Conservation (phyloP, 768 basidiomycete genomes). For the Agaricus sinodeliciosus region DNA sequence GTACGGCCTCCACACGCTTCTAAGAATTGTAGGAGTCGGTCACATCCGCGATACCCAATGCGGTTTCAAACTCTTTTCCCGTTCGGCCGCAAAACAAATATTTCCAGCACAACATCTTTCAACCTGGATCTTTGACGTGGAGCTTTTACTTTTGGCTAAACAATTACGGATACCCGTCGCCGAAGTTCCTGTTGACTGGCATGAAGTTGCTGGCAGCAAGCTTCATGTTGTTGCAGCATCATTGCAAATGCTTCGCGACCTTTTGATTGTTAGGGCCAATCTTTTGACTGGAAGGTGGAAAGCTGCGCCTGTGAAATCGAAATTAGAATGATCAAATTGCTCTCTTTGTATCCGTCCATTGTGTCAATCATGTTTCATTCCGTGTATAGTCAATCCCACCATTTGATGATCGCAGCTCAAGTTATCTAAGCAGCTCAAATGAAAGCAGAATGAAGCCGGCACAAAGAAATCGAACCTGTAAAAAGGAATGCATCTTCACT, state of each 20-base stretch:
- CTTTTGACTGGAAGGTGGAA: conserved; percentile 76
- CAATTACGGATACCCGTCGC: conserved; percentile 69
- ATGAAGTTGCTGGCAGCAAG: conserved; percentile 91
- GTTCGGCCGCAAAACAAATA: conserved; percentile 69
- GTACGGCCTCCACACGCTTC: conserved; percentile 87
- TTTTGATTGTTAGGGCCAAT: conserved; percentile 80
- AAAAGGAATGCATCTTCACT: too few species aligned
- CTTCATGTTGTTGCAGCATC: conserved; percentile 80
- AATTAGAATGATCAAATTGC: conserved; percentile 17
- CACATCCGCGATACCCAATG: conserved; percentile 94
- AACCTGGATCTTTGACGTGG: conserved; percentile 97
- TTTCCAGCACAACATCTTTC: conserved; percentile 85
- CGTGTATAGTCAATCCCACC: background rate
- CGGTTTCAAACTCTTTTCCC: conserved; percentile 94
- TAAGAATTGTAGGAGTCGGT: conserved; percentile 83
- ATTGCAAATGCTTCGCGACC: conserved; percentile 83
- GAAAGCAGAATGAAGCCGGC: too few species aligned
- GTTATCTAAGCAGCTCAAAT: too few species aligned
- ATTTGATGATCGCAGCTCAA: background rate
- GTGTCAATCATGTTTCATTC: background rate
- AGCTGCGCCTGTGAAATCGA: conserved; percentile 19
- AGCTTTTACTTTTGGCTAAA: conserved; percentile 81
- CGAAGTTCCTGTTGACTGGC: conserved; percentile 90
- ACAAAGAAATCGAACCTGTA: too few species aligned
- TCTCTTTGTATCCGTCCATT: background rate